Evolutionary conservation across 768 basidiomycete species (phyloP).

Genomic region (Naematelia aurantialba): DNA sequence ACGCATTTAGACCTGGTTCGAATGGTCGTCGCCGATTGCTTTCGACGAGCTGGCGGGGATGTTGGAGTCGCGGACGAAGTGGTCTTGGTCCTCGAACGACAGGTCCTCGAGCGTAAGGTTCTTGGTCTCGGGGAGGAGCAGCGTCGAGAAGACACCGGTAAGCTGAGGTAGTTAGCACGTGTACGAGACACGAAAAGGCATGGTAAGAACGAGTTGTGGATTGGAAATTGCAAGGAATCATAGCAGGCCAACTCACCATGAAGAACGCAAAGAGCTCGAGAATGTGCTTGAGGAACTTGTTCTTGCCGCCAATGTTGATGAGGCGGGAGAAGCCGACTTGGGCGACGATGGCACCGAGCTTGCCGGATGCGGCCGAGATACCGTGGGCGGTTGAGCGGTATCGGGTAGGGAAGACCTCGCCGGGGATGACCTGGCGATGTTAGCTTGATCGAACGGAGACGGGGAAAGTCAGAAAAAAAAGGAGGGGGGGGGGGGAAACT

Average conservation of each 20-base stretch:
- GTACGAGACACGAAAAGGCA: neutral
- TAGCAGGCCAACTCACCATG: conserved; percentile 57
- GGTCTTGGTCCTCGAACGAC: conserved; percentile 20
- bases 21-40: neutral
- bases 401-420: conserved; percentile 51
- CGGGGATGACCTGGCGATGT: conserved; percentile 45
- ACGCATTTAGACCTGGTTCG: neutral
- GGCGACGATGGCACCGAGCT: conserved; percentile 52
- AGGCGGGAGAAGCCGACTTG: conserved; percentile 51
- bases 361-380: conserved; percentile 49
- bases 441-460: too few species aligned
- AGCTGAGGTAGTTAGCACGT: neutral
- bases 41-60: neutral
- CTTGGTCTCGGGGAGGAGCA: conserved; percentile 50
- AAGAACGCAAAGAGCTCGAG: conserved; percentile 50
- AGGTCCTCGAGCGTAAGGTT: conserved; percentile 29
- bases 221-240: neutral
- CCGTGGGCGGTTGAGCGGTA: conserved; percentile 51
- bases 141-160: conserved; percentile 19
- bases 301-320: conserved; percentile 46
- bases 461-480: conserved; percentile 19
- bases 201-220: neutral
- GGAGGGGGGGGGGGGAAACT: neutral
- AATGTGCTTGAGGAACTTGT: conserved; percentile 46
- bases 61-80: conserved; percentile 12